These are phyloP conservation scores for Protea cynaroides DNA, from an alignment of 164 flowering plant genomes.

Conservation along the genomic window DNA sequence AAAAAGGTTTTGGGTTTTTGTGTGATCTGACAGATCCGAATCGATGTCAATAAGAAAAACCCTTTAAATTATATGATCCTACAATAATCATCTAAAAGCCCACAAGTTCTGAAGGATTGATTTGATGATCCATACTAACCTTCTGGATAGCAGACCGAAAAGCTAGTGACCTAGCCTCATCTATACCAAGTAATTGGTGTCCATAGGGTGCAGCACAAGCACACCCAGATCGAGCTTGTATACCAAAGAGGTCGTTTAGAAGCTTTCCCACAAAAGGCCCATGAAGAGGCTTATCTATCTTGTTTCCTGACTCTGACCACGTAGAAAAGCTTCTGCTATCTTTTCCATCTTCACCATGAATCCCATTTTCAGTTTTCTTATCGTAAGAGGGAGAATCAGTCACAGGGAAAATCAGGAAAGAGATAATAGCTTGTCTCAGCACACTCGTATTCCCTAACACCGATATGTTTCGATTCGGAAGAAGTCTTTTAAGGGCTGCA, in stretches of 20 bases:
- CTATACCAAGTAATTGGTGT: conserved; percentile 51
- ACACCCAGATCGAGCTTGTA: conserved; percentile 84
- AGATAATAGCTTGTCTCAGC: conserved; percentile 60
- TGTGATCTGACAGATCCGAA: too few species aligned
- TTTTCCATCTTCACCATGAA: background rate
- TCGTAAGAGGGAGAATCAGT: conserved; percentile 12
- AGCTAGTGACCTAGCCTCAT: conserved; percentile 33
- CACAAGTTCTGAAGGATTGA: too few species aligned
- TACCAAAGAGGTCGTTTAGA: conserved; percentile 76
- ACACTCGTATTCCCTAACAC: conserved; percentile 53
- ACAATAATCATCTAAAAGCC: too few species aligned
- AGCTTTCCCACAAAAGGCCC: conserved; percentile 72
- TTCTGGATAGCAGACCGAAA: conserved; percentile 40
- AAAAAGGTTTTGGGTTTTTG: too few species aligned
- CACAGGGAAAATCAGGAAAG: conserved; percentile 56
- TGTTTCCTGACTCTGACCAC: conserved; percentile 42
- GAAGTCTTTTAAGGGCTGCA: conserved; percentile 53
- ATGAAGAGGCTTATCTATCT: conserved; percentile 57
- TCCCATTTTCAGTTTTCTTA: too few species aligned
- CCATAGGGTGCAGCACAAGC: conserved; percentile 93
- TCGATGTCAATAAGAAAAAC: too few species aligned
- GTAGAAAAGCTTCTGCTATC: conserved; percentile 16
- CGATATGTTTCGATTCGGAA: conserved; percentile 43
- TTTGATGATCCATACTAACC: conserved; percentile 25
- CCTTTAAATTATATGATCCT: too few species aligned